These are phyloP conservation scores for Phaeodactylum tricornutum DNA, from an alignment of 108 stramenopile species.

Conservation along the genomic window DNA sequence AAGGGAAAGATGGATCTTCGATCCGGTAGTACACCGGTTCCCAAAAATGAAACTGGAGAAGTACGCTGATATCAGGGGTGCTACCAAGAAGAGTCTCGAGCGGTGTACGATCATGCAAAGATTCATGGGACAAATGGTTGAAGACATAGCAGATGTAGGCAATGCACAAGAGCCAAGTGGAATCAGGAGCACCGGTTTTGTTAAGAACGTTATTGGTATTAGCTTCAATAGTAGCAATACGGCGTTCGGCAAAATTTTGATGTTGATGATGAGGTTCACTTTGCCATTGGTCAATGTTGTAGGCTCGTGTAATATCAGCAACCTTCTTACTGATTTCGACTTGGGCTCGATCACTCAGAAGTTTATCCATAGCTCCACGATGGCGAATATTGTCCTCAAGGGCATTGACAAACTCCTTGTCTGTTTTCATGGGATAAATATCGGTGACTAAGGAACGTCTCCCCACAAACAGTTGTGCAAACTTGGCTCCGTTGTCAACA, in stretches of 20 bases:
- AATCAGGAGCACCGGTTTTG: conserved; percentile 15
- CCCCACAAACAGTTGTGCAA: conserved; percentile 10
- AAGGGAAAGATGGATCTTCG: neutral
- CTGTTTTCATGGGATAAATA: conserved; percentile 13
- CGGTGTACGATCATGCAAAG: conserved; percentile 4
- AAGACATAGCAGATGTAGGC: conserved; percentile 5
- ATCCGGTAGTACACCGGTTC: conserved; percentile 11
- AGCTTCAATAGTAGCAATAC: neutral
- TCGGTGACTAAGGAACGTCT: neutral
- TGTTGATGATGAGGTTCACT: conserved; percentile 15
- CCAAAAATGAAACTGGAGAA: conserved; percentile 9
- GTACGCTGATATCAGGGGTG: conserved; percentile 14
- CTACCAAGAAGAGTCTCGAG: neutral
- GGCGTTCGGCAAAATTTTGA: conserved; percentile 17
- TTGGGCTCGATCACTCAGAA: conserved; percentile 13
- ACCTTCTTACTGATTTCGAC: conserved; percentile 6
- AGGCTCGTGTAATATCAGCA: conserved; percentile 2
- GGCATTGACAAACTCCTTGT: conserved; percentile 9
- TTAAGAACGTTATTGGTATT: conserved; percentile 9
- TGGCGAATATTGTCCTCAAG: conserved; percentile 14
- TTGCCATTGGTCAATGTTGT: conserved; percentile 6
- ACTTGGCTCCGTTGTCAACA: conserved; percentile 3
- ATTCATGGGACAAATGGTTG: conserved; percentile 1
- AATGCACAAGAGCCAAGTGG: conserved; percentile 13
- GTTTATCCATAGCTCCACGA: conserved; percentile 7